Percentiles rank a stretch among this genome's conserved stretches.
phyloP scores from a whole-genome alignment of 768 basidiomycete genomes.

The Termitomyces sp. region DNA sequence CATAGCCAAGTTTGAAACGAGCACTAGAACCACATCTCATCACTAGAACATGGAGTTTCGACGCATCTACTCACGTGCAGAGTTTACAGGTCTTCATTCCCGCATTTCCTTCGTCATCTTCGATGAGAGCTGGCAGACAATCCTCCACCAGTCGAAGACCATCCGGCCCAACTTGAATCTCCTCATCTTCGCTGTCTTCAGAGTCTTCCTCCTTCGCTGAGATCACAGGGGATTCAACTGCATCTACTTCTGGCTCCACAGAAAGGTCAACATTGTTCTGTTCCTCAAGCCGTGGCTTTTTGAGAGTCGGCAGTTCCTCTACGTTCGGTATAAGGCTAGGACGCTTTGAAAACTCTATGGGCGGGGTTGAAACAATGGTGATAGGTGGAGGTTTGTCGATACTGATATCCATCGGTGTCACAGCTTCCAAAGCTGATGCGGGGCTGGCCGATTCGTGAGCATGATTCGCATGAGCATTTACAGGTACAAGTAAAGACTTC shows the following conservation, averaged over 20 bases:
- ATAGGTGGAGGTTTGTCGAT: neutral
- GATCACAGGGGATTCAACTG: neutral
- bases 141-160: conserved; percentile 34
- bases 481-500: neutral
- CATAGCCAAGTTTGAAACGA: conserved; percentile 26
- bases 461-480: neutral
- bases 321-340: neutral
- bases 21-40: conserved; percentile 21
- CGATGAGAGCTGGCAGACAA: conserved; percentile 40
- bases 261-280: neutral
- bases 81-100: conserved; percentile 36
- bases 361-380: neutral
- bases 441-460: neutral
- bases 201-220: neutral
- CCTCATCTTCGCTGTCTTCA: conserved; percentile 20
- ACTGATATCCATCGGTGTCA: neutral
- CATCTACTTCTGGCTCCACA: neutral
- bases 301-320: conserved; percentile 3
- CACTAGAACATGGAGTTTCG: neutral
- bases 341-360: conserved; percentile 10
- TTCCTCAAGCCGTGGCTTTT: conserved; percentile 11
- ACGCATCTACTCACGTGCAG: conserved; percentile 42
- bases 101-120: conserved; percentile 22
- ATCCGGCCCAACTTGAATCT: conserved; percentile 33
- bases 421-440: neutral